Conservation (phyloP, 768 basidiomycete species). For the Lactarius hengduanensis region DNA sequence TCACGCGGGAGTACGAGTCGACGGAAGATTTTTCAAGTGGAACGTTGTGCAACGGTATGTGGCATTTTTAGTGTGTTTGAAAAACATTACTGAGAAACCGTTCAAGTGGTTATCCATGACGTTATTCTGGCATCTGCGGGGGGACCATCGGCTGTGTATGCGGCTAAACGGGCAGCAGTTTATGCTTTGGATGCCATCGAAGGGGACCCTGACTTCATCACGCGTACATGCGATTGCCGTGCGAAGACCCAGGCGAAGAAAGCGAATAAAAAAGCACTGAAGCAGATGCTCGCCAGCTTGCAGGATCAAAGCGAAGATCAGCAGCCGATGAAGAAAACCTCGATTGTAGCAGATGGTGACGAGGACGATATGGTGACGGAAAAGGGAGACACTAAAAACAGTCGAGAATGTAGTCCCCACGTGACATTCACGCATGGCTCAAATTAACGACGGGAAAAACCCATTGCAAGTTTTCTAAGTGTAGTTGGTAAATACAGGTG, state of each 20-base stretch:
- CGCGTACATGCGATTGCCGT: slow-evolving; percentile 67
- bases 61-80: background rate
- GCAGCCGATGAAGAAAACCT: slow-evolving; percentile 12
- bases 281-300: slow-evolving; percentile 33
- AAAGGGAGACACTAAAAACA: background rate
- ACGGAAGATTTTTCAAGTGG: slow-evolving; percentile 44
- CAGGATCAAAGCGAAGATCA: slow-evolving; percentile 30
- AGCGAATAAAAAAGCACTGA: slow-evolving; percentile 40
- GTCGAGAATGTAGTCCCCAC: slow-evolving; percentile 6
- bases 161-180: slow-evolving; percentile 59
- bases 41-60: slow-evolving; percentile 52
- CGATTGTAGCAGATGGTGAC: slow-evolving; percentile 8
- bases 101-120: slow-evolving; percentile 65
- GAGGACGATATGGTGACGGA: slow-evolving; percentile 6
- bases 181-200: slow-evolving; percentile 70
- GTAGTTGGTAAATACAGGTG: background rate
- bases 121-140: slow-evolving; percentile 57
- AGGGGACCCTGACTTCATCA: slow-evolving; percentile 59
- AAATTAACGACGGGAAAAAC: background rate
- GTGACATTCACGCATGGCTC: background rate
- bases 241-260: slow-evolving; percentile 37
- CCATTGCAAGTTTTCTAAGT: slow-evolving; percentile 5
- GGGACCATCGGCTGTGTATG: slow-evolving; percentile 50
- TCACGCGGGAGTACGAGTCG: slow-evolving; percentile 35
- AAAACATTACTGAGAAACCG: slow-evolving; percentile 14